These are phyloP conservation scores for Mortierella alpina DNA, from an alignment of 192 early-diverging fungal species.

Conservation along the genomic window DNA sequence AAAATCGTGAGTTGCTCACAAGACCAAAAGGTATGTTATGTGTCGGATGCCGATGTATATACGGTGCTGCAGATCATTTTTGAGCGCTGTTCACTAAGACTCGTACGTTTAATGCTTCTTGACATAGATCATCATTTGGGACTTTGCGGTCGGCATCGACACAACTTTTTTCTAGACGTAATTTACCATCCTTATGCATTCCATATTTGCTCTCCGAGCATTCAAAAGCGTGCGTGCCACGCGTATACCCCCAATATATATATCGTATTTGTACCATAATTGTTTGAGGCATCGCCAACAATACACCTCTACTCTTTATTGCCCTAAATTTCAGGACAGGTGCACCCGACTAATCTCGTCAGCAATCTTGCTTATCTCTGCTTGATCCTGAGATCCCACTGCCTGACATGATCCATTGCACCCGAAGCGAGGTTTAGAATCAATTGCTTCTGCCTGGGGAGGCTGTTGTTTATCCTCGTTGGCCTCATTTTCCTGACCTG, in stretches of 20 bases:
- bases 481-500: background rate
- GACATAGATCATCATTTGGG: conserved; percentile 72
- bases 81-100: background rate
- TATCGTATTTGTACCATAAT: background rate
- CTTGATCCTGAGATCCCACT: background rate
- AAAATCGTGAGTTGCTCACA: conserved; percentile 89
- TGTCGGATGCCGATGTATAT: background rate
- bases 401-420: conserved; percentile 42
- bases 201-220: background rate
- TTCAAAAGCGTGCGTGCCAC: background rate
- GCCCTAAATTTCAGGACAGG: background rate
- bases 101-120: background rate
- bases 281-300: background rate
- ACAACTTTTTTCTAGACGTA: conserved; percentile 58
- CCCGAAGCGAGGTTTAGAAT: background rate
- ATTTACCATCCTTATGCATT: background rate
- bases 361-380: conserved; percentile 4
- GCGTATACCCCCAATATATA: no score
- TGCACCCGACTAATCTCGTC: conserved; percentile 10
- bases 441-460: background rate
- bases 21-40: conserved; percentile 59
- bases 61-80: background rate
- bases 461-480: background rate
- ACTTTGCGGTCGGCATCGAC: conserved; percentile 75
- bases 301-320: background rate